Base-by-base conservation (phyloP, 257 asterid genomes). In the Penstemon newberryi region DNA sequence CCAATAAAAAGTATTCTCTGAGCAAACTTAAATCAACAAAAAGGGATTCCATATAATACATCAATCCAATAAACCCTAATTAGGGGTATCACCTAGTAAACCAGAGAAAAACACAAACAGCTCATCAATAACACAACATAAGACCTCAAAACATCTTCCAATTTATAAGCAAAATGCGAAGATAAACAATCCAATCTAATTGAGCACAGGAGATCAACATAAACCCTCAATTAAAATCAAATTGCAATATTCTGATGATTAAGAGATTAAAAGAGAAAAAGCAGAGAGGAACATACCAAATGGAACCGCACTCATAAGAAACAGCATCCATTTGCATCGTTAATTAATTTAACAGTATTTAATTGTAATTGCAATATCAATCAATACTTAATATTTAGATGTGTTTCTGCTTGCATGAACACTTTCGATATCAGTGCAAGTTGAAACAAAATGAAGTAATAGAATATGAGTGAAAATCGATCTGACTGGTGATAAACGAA, bases 281-380 rank as follows among this genome's bases (percentile, higher is more conserved):
- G 36, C 12, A 68, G 67, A 71, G 60, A 72, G 73, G 63, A 63
- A 65, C 81, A 67, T 76, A 88, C 90, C 86, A 79, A 71, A 76
- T 75, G 83, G 82, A 84, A 82, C 79, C 71, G 81, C 58, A 72
- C 77, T 78, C 70, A 65, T 12, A 70, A 73, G 73, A 77, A 69
- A 56, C 73, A 73, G 69, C 66, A 78, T 75, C 69, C 70, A 75
- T 76, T 77, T 75, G 82, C 74, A 78, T 71, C 86, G 81, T 65
- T 47, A 73, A 71, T 57, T 71, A 42, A 71, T 79, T 76, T 8
- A 62, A 75, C 86, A 85, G 77, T 67, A 78, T 74, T 74, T 63
- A 25, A 25, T 25, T 0, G 33, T 25, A 25, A 25, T 25, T 25
- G 33, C 39, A 50, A 56, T 65, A 66, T 60, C 60, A 13, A 65